Percentiles rank a stretch among this genome's conserved stretches.
Evolutionary conservation across 2,329 filamentous ascomycete species (phyloP).

Genomic region (Cercospora citrullina): DNA sequence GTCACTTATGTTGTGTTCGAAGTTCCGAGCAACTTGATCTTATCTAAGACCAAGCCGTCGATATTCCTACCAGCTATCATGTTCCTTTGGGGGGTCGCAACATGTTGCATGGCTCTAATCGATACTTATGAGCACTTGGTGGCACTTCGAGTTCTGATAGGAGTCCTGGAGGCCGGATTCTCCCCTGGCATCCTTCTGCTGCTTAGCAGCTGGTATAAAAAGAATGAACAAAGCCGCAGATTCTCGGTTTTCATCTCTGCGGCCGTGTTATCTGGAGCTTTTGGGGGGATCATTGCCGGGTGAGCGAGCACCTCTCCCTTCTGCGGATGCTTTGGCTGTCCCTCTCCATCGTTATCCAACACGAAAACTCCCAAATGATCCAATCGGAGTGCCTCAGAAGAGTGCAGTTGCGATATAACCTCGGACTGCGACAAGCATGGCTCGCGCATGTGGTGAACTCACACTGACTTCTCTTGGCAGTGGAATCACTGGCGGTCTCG

Average conservation of each 20-base stretch:
- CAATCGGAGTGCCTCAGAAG: no score
- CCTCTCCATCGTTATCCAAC: no score
- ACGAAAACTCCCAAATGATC: no score
- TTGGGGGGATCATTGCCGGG: conserved; percentile 46
- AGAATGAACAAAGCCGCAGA: conserved; percentile 49
- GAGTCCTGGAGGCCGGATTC: conserved; percentile 57
- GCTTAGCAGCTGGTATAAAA: conserved; percentile 54
- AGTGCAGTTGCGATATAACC: no score
- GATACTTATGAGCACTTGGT: conserved; percentile 52
- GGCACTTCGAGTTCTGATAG: conserved; percentile 56
- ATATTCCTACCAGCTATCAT: conserved; percentile 55
- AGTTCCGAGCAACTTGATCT: conserved; percentile 56
- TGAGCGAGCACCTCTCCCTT: conserved; percentile 12
- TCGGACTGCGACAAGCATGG: no score
- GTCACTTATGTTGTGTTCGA: conserved; percentile 52
- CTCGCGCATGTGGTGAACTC: no score
- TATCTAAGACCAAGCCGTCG: conserved; percentile 52
- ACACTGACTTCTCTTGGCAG: no score
- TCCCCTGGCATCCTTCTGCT: conserved; percentile 57
- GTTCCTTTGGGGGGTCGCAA: conserved; percentile 54
- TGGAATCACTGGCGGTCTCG: conserved; percentile 37
- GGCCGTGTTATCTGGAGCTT: conserved; percentile 57
- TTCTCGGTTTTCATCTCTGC: conserved; percentile 59
- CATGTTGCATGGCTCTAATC: conserved; percentile 53
- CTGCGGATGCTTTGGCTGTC: no score